Base-by-base conservation (phyloP, 2,329 filamentous ascomycete species). In the Chrysoporthe austroafricana region DNA sequence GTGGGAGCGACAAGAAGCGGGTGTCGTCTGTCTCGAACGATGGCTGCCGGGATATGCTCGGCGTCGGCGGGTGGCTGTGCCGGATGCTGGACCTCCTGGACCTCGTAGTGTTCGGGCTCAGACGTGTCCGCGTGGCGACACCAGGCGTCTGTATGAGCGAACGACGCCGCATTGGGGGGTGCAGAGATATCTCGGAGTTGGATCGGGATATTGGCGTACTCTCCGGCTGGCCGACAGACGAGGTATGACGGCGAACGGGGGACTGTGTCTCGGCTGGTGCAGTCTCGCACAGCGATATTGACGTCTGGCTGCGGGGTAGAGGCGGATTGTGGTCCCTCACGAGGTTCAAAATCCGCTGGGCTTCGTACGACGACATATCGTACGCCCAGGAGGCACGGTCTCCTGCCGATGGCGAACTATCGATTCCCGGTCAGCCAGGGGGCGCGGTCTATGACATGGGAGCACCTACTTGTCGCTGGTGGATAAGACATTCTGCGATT, bases 101-200 rank as follows among this genome's bases (percentile, higher is more conserved):
- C 69, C 74, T 77, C 39, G 75, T 70, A 3, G 61, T 58, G 63
- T 63, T 68, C 54, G 67, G 72, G 68, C 69, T 70, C 70, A 70
- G 76, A 67, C 69, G 66, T 52, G 64, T 72, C 9, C 83, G 79
- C 8, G 84, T 86, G 8, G 84, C 84, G 32, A 86, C 77, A 13
- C 84, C 84, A 0, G 84, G 84, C 0, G 79, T 83, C 67, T 82
- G 82, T 14, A 83, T 77, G 46, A 85, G 72, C 2, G 84, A 85
- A 11, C 83, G 80, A 52, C 83, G 79, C 21, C 84, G 80, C 66
- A 83, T 78, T 5, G 83, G 82, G 39, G 81, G 80, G 70, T 82
- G 84, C 13, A 84, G 71, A 4, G 82, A 82, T 2, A 80, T 69
- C 39, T 86, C 84, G 7, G 85, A 86, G 66, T 79, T 79, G n/a